phyloP scores from a whole-genome alignment of 352 stramenopile genomes.

The Peronospora destructor region DNA sequence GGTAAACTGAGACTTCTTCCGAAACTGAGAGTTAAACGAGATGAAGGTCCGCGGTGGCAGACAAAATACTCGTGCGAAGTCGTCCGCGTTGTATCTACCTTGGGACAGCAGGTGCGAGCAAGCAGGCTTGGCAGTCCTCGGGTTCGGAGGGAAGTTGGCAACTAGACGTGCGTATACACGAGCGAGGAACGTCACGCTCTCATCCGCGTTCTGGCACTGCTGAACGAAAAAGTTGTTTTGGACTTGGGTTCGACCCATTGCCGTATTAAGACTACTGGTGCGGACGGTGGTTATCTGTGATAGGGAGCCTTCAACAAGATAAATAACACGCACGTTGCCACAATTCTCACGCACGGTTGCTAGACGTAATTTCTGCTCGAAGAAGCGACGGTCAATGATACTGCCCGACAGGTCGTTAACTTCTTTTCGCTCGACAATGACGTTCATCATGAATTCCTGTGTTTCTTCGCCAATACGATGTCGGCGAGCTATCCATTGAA shows the following conservation, averaged over 20 bases:
- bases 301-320: constrained; percentile 78
- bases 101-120: constrained; percentile 17
- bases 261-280: constrained; percentile 51
- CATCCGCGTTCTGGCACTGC: constrained; percentile 64
- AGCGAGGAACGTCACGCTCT: constrained; percentile 67
- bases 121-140: neutral
- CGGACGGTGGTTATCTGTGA: constrained; percentile 63
- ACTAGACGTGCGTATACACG: constrained; percentile 60
- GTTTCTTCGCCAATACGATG: constrained; percentile 29
- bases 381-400: constrained; percentile 78
- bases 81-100: constrained; percentile 1
- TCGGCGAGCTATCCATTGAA: constrained; percentile 68
- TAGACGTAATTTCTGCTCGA: constrained; percentile 72
- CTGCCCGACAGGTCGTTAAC: constrained; percentile 71
- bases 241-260: constrained; percentile 72
- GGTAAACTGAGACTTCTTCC: constrained; percentile 67
- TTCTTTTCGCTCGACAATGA: constrained; percentile 81
- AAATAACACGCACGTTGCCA: constrained; percentile 73
- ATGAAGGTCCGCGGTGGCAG: constrained; percentile 38
- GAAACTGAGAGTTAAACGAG: constrained; percentile 69
- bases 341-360: constrained; percentile 35
- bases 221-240: constrained; percentile 83
- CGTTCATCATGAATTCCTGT: constrained; percentile 71
- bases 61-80: constrained; percentile 40
- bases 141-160: constrained; percentile 36